Conservation (phyloP, 169 alveolate genomes). For the Cryptosporidium andersoni region DNA sequence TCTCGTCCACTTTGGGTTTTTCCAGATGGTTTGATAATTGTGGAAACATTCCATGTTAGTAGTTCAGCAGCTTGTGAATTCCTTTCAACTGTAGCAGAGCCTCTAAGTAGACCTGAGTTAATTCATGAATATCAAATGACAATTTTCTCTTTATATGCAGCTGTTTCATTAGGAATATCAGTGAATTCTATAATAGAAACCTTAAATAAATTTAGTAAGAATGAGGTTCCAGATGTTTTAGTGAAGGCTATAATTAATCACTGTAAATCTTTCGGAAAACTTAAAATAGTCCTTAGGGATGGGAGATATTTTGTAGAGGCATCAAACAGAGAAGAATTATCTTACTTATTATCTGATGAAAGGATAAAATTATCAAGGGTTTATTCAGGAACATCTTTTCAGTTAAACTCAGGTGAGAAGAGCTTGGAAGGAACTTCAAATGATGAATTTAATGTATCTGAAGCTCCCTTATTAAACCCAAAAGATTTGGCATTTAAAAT, state of each 20-base stretch:
- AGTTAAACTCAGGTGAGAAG: not conserved
- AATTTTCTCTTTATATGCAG: constrained; percentile 93
- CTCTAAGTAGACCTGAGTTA: constrained; percentile 94
- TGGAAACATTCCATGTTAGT: constrained; percentile 81
- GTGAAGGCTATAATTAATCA: constrained; percentile 79
- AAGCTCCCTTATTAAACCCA: constrained; percentile 59
- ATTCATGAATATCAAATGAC: constrained; percentile 95
- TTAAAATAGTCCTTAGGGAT: constrained; percentile 91
- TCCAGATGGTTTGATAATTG: constrained; percentile 85
- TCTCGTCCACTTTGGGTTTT: constrained; percentile 90
- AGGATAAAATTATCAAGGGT: constrained; percentile 83
- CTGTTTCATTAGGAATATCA: constrained; percentile 93
- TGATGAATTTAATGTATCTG: constrained; percentile 30
- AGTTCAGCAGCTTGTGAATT: constrained; percentile 94
- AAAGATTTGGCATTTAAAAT: constrained; percentile 33
- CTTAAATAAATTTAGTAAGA: constrained; percentile 91
- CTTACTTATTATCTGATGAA: constrained; percentile 83
- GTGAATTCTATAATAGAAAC: constrained; percentile 90
- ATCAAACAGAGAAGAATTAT: constrained; percentile 82
- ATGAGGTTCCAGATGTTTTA: constrained; percentile 85
- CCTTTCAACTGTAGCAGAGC: constrained; percentile 97
- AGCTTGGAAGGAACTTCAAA: not conserved
- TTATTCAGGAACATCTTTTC: not conserved
- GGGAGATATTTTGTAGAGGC: constrained; percentile 93
- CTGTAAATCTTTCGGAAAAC: constrained; percentile 88